phyloP scores from a whole-genome alignment of 1,284 basidiomycete species.

The Trichosporon faecale region DNA sequence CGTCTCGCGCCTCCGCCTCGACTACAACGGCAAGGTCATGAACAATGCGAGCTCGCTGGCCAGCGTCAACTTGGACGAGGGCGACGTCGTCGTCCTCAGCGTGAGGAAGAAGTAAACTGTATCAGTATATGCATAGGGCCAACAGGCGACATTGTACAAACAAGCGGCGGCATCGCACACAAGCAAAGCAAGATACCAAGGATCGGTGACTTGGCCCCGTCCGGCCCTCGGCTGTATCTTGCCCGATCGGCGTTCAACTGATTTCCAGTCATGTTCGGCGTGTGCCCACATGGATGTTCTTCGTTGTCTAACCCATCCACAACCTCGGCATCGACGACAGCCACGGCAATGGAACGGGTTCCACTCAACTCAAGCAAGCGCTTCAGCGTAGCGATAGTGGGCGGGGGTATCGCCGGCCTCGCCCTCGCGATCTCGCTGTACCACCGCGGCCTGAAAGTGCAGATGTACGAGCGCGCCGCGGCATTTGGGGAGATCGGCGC shows the following conservation, averaged over 20 bases:
- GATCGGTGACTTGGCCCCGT: neutral
- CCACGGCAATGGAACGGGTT: neutral
- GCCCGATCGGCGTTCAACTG: neutral
- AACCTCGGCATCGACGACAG: neutral
- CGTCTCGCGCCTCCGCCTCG: slow-evolving; percentile 72
- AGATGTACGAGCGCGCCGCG: slow-evolving; percentile 25
- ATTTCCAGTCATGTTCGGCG: neutral
- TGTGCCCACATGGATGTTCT: neutral
- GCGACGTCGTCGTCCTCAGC: slow-evolving; percentile 71
- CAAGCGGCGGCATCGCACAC: neutral
- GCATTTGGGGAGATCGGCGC: slow-evolving; percentile 30
- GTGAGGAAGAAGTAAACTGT: slow-evolving; percentile 61
- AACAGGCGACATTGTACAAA: neutral
- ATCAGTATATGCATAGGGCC: slow-evolving; percentile 11
- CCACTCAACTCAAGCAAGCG: neutral
- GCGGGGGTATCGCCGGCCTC: slow-evolving; percentile 23
- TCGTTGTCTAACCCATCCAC: neutral
- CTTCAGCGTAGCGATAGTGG: slow-evolving; percentile 22
- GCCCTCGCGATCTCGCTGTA: slow-evolving; percentile 24
- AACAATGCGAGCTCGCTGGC: slow-evolving; percentile 80
- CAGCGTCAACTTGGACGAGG: slow-evolving; percentile 82
- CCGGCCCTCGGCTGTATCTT: neutral
- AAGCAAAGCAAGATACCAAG: neutral
- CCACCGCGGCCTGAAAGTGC: slow-evolving; percentile 17
- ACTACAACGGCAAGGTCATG: slow-evolving; percentile 74